Evolutionary conservation across 148 eudicot species (phyloP), one percentile per base, ranked within the genome.

Genomic region (Rhododendron williamsianum): DNA sequence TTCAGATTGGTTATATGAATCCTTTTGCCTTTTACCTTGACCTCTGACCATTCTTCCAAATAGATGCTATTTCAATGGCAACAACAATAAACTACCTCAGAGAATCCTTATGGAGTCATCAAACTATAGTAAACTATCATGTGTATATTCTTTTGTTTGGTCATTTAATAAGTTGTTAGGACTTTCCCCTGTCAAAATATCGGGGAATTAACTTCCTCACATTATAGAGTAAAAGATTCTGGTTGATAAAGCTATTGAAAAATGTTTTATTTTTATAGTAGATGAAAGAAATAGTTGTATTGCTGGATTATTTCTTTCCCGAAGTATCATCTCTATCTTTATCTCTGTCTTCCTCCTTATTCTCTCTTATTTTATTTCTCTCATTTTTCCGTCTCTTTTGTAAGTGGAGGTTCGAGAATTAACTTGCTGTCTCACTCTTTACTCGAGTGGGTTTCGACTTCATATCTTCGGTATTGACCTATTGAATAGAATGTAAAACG

Each of bases 31-130:
- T 76, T 76, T 4, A 38, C 46, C 4, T n/a, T 12, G 45, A 76
- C 27, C 43, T 19, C 2, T 72, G 10, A 74, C 78, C 46, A 7
- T 76, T 16, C 46, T 2, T 18, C 46, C 78, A 35, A 19, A 16
- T 76, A 36, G 23, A 18, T 38, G n/a, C 78, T 76, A 38, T 43
- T 21, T 76, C 30, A 76, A 19, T 19, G 80, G 43, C 25, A 3
- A 43, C 46, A 11, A 46, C 36, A 78, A 12, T 46, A 23, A 25
- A 78, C 52, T 46, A n/a, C 7, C 33, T 78, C 1, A 3, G 54
- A 78, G 35, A 19, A 77, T 45, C 54, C 81, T 78, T 43, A 78
- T n/a, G 54, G 16, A 78, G 81, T 78, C n/a, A 56, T 46, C 56
- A 46, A 11, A 78, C 25, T 71, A 27, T 72, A 1, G 18, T 30